Evolutionary conservation across 345 rosid species (phyloP).

Genomic region (Arabis hirsuta): DNA sequence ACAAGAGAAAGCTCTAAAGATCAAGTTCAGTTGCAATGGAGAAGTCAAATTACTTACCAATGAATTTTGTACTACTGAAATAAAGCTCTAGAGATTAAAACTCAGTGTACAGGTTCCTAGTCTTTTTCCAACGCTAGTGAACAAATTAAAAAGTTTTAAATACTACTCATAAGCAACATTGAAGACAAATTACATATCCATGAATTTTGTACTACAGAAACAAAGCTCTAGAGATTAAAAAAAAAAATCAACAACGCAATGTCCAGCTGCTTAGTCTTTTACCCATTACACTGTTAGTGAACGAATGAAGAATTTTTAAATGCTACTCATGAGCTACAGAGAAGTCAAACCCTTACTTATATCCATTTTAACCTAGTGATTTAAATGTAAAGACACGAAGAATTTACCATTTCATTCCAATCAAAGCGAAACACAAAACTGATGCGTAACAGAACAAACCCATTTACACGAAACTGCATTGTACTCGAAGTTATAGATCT

Average conservation of each 20-base stretch:
- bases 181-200: too few species aligned
- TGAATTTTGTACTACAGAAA: too few species aligned
- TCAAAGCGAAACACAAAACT: background rate
- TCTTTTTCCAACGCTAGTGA: too few species aligned
- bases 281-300: too few species aligned
- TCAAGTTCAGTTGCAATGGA: background rate
- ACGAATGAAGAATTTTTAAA: background rate
- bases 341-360: background rate
- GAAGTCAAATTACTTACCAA: background rate
- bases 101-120: too few species aligned
- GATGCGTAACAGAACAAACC: background rate
- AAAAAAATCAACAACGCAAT: too few species aligned
- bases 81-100: too few species aligned
- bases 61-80: background rate
- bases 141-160: too few species aligned
- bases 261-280: too few species aligned
- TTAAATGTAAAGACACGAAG: background rate
- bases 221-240: too few species aligned
- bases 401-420: background rate
- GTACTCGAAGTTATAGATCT: slow-evolving; percentile 5
- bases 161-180: too few species aligned
- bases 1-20: background rate
- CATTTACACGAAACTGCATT: slow-evolving; percentile 23
- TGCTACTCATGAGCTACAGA: background rate
- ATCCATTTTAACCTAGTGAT: background rate